phyloP scores from a whole-genome alignment of 257 asterid species.

The Sherardia arvensis region DNA sequence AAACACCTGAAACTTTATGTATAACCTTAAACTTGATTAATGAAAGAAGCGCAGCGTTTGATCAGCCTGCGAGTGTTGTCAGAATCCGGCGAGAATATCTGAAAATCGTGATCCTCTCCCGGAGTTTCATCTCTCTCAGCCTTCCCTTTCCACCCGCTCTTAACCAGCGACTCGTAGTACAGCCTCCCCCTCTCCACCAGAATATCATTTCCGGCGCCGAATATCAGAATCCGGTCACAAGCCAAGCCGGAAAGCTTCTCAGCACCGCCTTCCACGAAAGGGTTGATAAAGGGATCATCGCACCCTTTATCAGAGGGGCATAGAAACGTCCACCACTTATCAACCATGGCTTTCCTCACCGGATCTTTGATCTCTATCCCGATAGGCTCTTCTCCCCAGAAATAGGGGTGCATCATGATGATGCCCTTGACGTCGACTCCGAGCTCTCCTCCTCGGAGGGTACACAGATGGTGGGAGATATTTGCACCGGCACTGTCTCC shows the following conservation, averaged over 20 bases:
- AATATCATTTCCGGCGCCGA: constrained; percentile 60
- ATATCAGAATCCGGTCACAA: constrained; percentile 33
- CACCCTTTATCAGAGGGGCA: constrained; percentile 48
- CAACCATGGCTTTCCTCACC: constrained; percentile 50
- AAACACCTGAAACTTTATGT: background rate
- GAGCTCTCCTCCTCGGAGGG: background rate
- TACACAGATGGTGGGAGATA: constrained; percentile 48
- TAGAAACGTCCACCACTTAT: constrained; percentile 66
- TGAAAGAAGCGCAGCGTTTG: constrained; percentile 29
- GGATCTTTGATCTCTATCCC: constrained; percentile 46
- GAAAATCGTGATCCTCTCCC: constrained; percentile 70
- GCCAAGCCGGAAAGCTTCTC: constrained; percentile 27
- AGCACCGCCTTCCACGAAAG: constrained; percentile 31
- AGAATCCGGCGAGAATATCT: constrained; percentile 37
- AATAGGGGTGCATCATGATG: constrained; percentile 57
- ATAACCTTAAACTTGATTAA: constrained; percentile 21
- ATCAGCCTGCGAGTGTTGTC: constrained; percentile 29
- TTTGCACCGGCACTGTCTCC: constrained; percentile 93
- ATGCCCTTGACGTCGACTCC: constrained; percentile 29
- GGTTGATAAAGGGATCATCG: constrained; percentile 64
- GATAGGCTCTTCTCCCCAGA: constrained; percentile 62
- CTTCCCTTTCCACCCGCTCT: constrained; percentile 46
- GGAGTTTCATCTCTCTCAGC: constrained; percentile 42
- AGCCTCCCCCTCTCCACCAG: constrained; percentile 58
- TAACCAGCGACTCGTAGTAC: constrained; percentile 27